Evolutionary conservation across 2,329 filamentous ascomycete species (phyloP), one percentile per base, ranked within the genome.

Genomic region (Bisporella sp.): DNA sequence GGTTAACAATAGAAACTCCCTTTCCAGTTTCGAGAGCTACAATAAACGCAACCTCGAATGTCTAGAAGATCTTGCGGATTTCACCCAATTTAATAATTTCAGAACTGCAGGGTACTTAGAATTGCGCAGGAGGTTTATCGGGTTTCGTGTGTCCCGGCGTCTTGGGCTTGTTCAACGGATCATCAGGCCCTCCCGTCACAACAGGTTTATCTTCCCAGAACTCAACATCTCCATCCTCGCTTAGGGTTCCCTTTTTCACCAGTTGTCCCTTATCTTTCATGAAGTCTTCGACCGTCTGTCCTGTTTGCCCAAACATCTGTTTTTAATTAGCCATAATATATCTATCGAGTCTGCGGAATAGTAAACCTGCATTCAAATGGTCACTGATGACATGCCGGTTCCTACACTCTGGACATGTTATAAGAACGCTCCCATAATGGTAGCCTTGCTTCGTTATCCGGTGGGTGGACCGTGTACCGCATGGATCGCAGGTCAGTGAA

Each of bases 361-460:
- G 3, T 5, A 41, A 39, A 49, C 58, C 47, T 53, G 83, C 79
- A 59, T 80, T 82, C 46, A 99, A 71, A 68, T 99, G 87, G 68
- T 99, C 93, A 63, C 83, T 86, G 62, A 99, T 97, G 58, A 99
- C 72, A 71, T 99, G 93, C 29, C 90, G 79, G 65, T 89, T 91
- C 62, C 84, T 83, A 70, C 93, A 99, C 4, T 75, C 73, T 0
- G 93, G 92, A 66, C 93, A 99, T 33, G 85, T 85, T 57, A 97
- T 91, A 51, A 99, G 74, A 4, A 93, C 85, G 1, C 89, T 92
- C 35, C 93, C 93, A 56, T 84, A 77, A 69, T 97, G 91, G 66
- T 99, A 99, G 32, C 89, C 93, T 65, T 97, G 93, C 69, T 97
- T 96, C 31, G 89, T 89, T 61, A 99, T 76, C 46, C 79, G 79